Evolutionary conservation across 2,329 filamentous ascomycete genomes (phyloP), one percentile per base, ranked within the genome.

Genomic region (Ceratocystis cubensis): DNA sequence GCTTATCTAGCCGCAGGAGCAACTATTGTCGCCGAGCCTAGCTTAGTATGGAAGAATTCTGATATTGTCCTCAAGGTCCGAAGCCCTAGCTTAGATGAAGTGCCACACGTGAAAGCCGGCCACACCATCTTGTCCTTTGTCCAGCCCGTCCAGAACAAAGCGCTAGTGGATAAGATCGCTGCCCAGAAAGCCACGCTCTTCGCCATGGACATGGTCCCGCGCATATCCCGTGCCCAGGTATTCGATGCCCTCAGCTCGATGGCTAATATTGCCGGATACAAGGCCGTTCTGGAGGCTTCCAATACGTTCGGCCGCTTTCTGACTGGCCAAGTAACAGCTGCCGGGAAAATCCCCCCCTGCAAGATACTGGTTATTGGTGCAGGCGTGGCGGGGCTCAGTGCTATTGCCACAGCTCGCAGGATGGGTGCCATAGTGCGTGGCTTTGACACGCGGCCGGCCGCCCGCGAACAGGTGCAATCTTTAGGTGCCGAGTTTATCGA

Each of bases 181-280:
- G 79, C 80, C 46, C 84, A 84, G 62, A 87, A 87, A 33, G 85
- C 87, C 1, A 95, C 89, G 0, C 79, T 84, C 17, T 94, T 96
- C 73, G 90, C 91, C 25, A 96, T 96, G 91, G 91, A 96, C 73
- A 88, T 92, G 85, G 88, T 96, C 64, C 91, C 91, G 17, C 85
- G 91, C 50, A 96, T 96, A 71, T 95, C 91, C 0, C 84, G 91
- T 61, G 91, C 91, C 1, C 91, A 96, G 74, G 86, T 89, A 0
- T 96, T 95, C 71, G 91, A 96, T 75, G 91, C 90, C 0, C 80
- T 96, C 66, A 91, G 89, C 74, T 94, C 89, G 8, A 96, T 96
- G 91, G 91, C 91, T 68, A 96, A 96, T 71, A 96, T 96, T 76
- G 89, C 91, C 25, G 91, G 91, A 0, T 96, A 96, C 77, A 96